Evolutionary conservation across 1,284 basidiomycete genomes (phyloP).

Genomic region (Papiliotrema laurentii): DNA sequence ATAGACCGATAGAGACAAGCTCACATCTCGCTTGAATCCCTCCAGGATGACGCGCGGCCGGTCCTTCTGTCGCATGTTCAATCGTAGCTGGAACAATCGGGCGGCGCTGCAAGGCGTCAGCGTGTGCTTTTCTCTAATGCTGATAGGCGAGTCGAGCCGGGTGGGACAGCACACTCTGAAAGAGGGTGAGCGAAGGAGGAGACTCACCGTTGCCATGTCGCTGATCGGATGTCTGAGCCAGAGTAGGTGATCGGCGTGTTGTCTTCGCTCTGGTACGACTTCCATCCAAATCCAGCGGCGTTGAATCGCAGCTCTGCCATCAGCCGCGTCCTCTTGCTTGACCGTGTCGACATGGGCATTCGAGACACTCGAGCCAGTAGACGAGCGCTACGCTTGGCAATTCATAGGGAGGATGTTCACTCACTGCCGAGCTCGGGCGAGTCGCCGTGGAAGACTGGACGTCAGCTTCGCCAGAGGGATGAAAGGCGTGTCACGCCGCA

Average conservation of each 20-base stretch:
- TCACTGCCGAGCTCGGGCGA: constrained; percentile 72
- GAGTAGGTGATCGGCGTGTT: constrained; percentile 58
- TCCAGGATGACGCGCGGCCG: constrained; percentile 74
- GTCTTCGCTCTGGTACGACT: constrained; percentile 56
- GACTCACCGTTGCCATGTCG: constrained; percentile 67
- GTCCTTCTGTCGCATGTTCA: constrained; percentile 61
- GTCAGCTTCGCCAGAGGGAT: not conserved
- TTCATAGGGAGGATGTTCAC: constrained; percentile 36
- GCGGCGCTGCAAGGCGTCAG: constrained; percentile 62
- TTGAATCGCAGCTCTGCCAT: constrained; percentile 81
- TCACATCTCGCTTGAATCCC: constrained; percentile 84
- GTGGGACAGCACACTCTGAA: not conserved
- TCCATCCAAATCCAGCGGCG: constrained; percentile 87
- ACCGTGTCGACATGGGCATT: not conserved
- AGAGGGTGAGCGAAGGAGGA: no score
- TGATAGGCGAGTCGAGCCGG: not conserved
- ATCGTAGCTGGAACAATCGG: constrained; percentile 80
- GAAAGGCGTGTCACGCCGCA: not conserved
- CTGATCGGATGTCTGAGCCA: constrained; percentile 74
- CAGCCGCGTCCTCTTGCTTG: not conserved
- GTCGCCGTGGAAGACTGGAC: constrained; percentile 65
- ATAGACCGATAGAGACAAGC: constrained; percentile 22
- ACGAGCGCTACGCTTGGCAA: not conserved
- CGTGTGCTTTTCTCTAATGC: not conserved
- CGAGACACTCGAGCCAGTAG: not conserved